Evolutionary conservation across 176 grass and related monocot species (phyloP).

Genomic region (Musa acuminata): DNA sequence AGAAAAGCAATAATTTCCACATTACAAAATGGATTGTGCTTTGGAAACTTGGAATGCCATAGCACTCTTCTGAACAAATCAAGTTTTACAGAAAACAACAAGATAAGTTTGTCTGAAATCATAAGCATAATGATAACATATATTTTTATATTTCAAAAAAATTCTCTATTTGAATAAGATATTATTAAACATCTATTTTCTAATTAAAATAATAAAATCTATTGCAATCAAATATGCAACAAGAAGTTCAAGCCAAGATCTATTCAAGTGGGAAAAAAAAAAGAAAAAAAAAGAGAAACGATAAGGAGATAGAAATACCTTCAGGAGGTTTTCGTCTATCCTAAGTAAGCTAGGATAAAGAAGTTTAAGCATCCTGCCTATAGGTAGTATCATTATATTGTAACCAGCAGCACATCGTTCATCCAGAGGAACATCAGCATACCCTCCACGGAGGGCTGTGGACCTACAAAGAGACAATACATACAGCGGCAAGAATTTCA

Average conservation of each 20-base stretch:
- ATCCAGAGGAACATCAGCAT: constrained; percentile 80
- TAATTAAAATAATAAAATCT: neutral
- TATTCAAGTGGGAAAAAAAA: neutral
- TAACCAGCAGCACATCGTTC: constrained; percentile 82
- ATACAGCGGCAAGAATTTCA: constrained; percentile 74
- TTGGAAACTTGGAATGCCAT: neutral
- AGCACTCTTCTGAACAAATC: neutral
- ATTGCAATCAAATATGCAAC: neutral
- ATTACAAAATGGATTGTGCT: neutral
- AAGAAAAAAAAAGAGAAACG: constrained; percentile 17
- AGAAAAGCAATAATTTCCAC: neutral
- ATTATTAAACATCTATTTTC: neutral
- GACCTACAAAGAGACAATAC: constrained; percentile 62
- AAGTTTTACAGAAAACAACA: neutral
- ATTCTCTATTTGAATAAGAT: neutral
- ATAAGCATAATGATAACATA: neutral
- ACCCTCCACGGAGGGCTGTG: constrained; percentile 74
- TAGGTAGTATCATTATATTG: constrained; percentile 80
- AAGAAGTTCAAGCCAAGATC: neutral
- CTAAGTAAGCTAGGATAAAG: constrained; percentile 73
- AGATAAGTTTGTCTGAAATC: neutral
- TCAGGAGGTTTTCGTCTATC: constrained; percentile 59
- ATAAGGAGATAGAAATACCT: constrained; percentile 33
- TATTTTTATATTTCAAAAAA: neutral
- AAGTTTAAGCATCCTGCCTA: constrained; percentile 49